Percentiles rank a stretch among this genome's conserved stretches.
phyloP scores from a whole-genome alignment of 805 yeast genomes.

The Dipodascus geniculatus region DNA sequence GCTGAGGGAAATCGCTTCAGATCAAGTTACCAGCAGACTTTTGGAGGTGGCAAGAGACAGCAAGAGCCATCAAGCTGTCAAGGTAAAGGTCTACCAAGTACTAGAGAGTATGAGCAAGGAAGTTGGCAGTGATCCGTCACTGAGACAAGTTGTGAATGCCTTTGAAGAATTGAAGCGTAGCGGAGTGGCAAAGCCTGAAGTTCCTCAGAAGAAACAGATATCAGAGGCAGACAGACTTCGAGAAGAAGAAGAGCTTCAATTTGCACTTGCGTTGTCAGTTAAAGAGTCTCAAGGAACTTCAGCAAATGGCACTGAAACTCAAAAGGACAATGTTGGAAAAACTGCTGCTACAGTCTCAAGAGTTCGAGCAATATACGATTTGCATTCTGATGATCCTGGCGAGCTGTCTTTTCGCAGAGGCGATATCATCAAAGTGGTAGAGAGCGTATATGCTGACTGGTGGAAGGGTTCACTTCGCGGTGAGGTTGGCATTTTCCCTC shows the following conservation, averaged over 20 bases:
- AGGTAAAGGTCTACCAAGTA: constrained; percentile 51
- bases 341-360: constrained; percentile 36
- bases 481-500: constrained; percentile 77
- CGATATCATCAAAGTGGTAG: constrained; percentile 78
- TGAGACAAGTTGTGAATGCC: constrained; percentile 56
- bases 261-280: constrained; percentile 59
- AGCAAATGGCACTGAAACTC: constrained; percentile 4
- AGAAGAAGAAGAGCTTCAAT: constrained; percentile 73
- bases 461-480: constrained; percentile 84
- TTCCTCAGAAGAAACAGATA: constrained; percentile 45
- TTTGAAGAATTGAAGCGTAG: constrained; percentile 35
- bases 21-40: constrained; percentile 38
- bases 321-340: constrained; percentile 12
- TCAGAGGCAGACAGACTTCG: constrained; percentile 33
- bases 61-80: constrained; percentile 54
- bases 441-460: constrained; percentile 87
- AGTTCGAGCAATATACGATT: constrained; percentile 79
- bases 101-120: constrained; percentile 53
- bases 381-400: constrained; percentile 67
- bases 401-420: constrained; percentile 82
- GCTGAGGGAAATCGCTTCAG: constrained; percentile 50
- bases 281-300: constrained; percentile 6
- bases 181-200: constrained; percentile 33
- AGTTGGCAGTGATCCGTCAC: constrained; percentile 64
- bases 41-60: constrained; percentile 40